Evolutionary conservation across 257 asterid genomes (phyloP), one percentile per base, ranked within the genome.

Genomic region (Solanum lignicaule): DNA sequence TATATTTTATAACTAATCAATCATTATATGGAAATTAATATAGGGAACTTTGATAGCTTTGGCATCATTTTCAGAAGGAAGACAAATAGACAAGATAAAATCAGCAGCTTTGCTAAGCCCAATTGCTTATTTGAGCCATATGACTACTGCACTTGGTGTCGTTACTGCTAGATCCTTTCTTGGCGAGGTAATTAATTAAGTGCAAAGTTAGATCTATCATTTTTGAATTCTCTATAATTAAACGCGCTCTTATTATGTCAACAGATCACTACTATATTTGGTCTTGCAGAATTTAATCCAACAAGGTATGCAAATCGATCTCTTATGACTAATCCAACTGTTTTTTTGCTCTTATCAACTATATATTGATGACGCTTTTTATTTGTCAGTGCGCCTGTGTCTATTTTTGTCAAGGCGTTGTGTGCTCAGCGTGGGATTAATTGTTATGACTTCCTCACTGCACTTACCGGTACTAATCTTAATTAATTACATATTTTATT

Each of bases 31-130:
- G 6, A 13, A 20, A 20, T 72, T 10, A 69, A 25, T 25, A 32
- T 89, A 96, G 99, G 99, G 99, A 48, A 96, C 98, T 31, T 88
- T 96, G 91, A 92, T 94, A 84, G 98, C 98, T 15, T 84, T 96
- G 92, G 97, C 98, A 76, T 90, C 95, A 16, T 95, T 96, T 86
- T 91, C 98, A 1, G 91, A 94, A 87, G 97, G 99, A 86, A 93
- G 83, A 87, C 92, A 90, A 36, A 21, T 91, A 6, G 98, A 95
- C 82, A 95, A 93, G 94, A 93, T 96, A 16, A 93, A 82, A 91
- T 96, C 99, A 3, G 99, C 99, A 33, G 94, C 88, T 9, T 82
- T 96, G 91, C 79, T 96, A 18, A 90, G 98, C 92, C 99, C 99
- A 35, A 89, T 95, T 73, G 99, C 99, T 12, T 96, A 94, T 73